Percentiles rank a stretch among this genome's conserved stretches.
phyloP scores from a whole-genome alignment of 495 filamentous ascomycete species.

The Penicillium fimorum region DNA sequence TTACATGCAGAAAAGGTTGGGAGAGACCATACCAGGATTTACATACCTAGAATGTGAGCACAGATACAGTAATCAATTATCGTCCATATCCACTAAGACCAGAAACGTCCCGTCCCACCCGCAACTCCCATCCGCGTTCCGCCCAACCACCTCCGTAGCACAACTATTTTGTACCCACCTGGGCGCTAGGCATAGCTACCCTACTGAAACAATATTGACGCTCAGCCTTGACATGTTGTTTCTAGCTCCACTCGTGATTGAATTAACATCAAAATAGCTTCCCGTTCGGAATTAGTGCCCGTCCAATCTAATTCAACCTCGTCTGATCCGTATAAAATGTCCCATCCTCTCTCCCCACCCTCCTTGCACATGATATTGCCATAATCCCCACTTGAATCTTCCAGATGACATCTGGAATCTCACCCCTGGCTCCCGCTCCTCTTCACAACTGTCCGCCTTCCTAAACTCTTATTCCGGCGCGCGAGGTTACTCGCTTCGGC shows the following conservation, averaged over 20 bases:
- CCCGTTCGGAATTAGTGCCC: neutral
- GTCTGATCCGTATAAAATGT: neutral
- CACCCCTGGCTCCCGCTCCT: neutral
- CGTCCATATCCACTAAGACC: neutral
- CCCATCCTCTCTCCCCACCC: neutral
- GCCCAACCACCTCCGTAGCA: neutral
- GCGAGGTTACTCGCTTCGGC: neutral
- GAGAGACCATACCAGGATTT: slow-evolving; percentile 5
- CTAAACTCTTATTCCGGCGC: neutral
- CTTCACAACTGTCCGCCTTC: neutral
- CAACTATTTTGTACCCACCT: neutral
- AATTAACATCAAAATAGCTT: neutral
- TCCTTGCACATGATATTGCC: neutral
- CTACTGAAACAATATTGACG: neutral
- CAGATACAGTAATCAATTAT: neutral
- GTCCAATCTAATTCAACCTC: neutral
- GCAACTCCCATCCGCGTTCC: neutral
- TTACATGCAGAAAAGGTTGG: slow-evolving; percentile 5
- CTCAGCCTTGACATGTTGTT: neutral
- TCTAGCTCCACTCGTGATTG: neutral
- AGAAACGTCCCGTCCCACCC: neutral
- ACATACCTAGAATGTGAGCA: neutral
- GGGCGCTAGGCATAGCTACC: neutral
- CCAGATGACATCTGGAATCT: neutral
- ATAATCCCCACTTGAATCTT: neutral